A percentile compares a stretch with the other conserved stretches of the same genome.
These are phyloP conservation scores for Bipolaris gigantea DNA, from an alignment of 2,329 filamentous ascomycete genomes.

Conservation along the genomic window DNA sequence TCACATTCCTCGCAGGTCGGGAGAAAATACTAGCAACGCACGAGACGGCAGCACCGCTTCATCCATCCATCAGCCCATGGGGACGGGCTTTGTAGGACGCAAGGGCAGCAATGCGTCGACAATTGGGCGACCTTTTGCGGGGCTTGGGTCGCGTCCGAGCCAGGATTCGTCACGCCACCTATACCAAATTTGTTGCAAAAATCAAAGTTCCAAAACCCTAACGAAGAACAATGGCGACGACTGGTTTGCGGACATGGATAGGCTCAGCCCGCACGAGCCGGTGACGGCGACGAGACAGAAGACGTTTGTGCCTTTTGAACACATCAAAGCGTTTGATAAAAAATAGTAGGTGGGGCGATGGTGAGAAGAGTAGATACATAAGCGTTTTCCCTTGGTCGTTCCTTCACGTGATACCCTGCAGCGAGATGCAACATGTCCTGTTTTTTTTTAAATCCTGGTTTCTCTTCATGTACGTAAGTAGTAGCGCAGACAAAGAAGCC, in stretches of 20 bases:
- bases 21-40: slow-evolving; percentile 6
- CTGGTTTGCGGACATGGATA: slow-evolving; percentile 25
- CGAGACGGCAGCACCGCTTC: slow-evolving; percentile 16
- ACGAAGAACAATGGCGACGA: slow-evolving; percentile 17
- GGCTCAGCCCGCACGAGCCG: slow-evolving; percentile 13
- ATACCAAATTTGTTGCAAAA: slow-evolving; percentile 8
- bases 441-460: not conserved
- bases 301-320: slow-evolving; percentile 8
- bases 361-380: not conserved
- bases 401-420: slow-evolving; percentile 11
- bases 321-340: slow-evolving; percentile 7
- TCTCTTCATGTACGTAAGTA: not conserved
- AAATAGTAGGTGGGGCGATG: slow-evolving; percentile 5
- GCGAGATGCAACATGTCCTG: slow-evolving; percentile 5
- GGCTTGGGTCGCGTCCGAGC: slow-evolving; percentile 22
- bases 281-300: slow-evolving; percentile 17
- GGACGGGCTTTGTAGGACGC: slow-evolving; percentile 15
- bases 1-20: not conserved
- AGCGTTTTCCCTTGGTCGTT: slow-evolving; percentile 2
- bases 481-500: not conserved
- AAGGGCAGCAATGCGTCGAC: slow-evolving; percentile 16
- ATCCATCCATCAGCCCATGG: slow-evolving; percentile 13
- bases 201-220: slow-evolving; percentile 3
- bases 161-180: slow-evolving; percentile 34
- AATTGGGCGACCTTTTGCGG: slow-evolving; percentile 14